Conservation (phyloP, 441 rosid genomes). For the Croton laevigatus region DNA sequence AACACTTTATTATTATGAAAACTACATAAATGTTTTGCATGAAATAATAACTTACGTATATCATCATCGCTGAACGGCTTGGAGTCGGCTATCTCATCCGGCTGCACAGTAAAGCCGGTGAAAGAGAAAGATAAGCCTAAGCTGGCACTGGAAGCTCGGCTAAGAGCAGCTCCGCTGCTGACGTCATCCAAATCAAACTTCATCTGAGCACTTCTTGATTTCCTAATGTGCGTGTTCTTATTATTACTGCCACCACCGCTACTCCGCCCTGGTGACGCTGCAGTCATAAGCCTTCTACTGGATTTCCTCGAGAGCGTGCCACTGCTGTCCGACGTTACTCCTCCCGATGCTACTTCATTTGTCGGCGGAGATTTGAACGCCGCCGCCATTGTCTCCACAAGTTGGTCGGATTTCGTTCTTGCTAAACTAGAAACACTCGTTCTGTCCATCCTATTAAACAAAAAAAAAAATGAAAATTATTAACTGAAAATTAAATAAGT, state of each 20-base stretch:
- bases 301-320: conserved; percentile 61
- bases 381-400: conserved; percentile 60
- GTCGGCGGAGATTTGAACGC: conserved; percentile 63
- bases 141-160: conserved; percentile 96
- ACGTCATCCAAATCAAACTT: conserved; percentile 69
- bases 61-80: conserved; percentile 90
- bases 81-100: conserved; percentile 73
- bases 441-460: conserved; percentile 35
- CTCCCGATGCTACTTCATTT: conserved; percentile 27
- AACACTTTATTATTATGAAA: not conserved
- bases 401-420: conserved; percentile 79
- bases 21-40: conserved; percentile 9
- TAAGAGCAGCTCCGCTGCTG: conserved; percentile 78
- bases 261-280: conserved; percentile 60
- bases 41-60: conserved; percentile 45
- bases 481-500: too few species aligned
- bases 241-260: conserved; percentile 31
- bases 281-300: conserved; percentile 52
- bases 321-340: conserved; percentile 28
- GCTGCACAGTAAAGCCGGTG: conserved; percentile 83
- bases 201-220: conserved; percentile 80
- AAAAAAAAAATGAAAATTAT: not conserved
- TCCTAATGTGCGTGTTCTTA: conserved; percentile 62
- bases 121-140: conserved; percentile 86
- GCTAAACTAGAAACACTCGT: conserved; percentile 48